A percentile compares a stretch with the other conserved stretches of the same genome.
Evolutionary conservation across 805 yeast genomes (phyloP).

Genomic region (Ogataea neopini): DNA sequence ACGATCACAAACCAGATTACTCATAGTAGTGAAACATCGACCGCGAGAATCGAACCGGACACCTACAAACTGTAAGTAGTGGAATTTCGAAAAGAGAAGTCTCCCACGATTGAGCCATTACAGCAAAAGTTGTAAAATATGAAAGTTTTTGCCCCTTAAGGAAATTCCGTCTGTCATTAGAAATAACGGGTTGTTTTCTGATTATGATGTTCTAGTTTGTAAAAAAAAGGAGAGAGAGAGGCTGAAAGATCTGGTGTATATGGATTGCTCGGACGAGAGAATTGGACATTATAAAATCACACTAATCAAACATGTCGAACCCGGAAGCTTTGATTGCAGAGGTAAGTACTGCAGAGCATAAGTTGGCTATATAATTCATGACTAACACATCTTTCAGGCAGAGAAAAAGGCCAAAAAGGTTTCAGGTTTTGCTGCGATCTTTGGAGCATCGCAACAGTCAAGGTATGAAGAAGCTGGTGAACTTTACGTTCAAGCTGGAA

Average conservation of each 20-base stretch:
- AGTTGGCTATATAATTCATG: neutral
- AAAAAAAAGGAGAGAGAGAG: neutral
- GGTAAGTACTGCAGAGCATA: constrained; percentile 26
- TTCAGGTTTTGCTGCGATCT: constrained; percentile 63
- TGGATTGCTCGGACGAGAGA: neutral
- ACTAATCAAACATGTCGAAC: constrained; percentile 30
- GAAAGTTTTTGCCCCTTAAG: no score
- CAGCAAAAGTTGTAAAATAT: constrained; percentile 23
- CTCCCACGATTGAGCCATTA: constrained; percentile 36
- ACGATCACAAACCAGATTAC: constrained; percentile 33
- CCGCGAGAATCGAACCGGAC: constrained; percentile 48
- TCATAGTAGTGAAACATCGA: constrained; percentile 31
- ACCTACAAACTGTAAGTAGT: constrained; percentile 36
- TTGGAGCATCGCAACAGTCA: constrained; percentile 62
- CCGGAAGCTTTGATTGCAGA: constrained; percentile 36
- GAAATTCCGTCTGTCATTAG: neutral
- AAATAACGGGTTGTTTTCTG: neutral
- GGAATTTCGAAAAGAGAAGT: constrained; percentile 19
- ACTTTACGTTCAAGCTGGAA: constrained; percentile 90
- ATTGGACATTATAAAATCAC: neutral
- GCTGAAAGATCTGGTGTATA: constrained; percentile 3
- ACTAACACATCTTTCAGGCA: constrained; percentile 45
- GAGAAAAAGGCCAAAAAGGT: constrained; percentile 69
- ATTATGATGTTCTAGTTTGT: constrained; percentile 2
- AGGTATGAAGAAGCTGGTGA: constrained; percentile 92